Base-by-base conservation (phyloP, 345 rosid species). In the Linum tenue region DNA sequence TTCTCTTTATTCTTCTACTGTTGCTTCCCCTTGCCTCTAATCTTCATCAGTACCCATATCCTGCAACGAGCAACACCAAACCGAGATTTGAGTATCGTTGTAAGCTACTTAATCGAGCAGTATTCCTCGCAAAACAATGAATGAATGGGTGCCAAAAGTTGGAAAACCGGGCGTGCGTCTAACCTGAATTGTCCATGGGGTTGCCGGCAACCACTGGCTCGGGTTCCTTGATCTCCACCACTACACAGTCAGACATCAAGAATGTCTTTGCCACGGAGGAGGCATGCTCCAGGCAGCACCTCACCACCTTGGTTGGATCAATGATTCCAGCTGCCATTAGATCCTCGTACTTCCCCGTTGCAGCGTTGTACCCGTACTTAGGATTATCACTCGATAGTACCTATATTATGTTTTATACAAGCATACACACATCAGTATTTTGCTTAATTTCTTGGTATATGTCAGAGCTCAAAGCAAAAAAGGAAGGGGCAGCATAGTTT, bases 181-280 rank as follows among this genome's bases (percentile, higher is more conserved):
- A 58, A 86, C 98, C 96, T 84, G 98, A 91, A 72, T 89, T 87
- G 75, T 95, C 99, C 99, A 95, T 95, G 37, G 99, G 98, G 82
- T 79, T 94, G 56, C 86, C 94, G 0, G 61, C 84, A 2, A 92
- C 83, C 36, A 65, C 78, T 2, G 95, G 75, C 59, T 91, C 98
- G 2, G 96, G 88, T 70, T 95, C 98, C 85, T 87, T 95, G 76
- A 95, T 89, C 85, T 95, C 97, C 37, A 91, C 97, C 37, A 95
- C 99, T 2, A 91, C 99, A 70, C 97, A 91, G 63, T 95, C 99
- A 0, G 97, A 95, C 97, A 91, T 95, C 86, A 95, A 78, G 83
- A 95, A 95, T 1, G 98, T 95, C 78, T 89, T 91, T 15, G 99
- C 98, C n/a, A 95, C 99, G 0, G 97, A 95, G 12, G 96, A 78